Evolutionary conservation across 2,329 filamentous ascomycete species (phyloP), one percentile per base, ranked within the genome.

Genomic region (Sporothrix sp.): DNA sequence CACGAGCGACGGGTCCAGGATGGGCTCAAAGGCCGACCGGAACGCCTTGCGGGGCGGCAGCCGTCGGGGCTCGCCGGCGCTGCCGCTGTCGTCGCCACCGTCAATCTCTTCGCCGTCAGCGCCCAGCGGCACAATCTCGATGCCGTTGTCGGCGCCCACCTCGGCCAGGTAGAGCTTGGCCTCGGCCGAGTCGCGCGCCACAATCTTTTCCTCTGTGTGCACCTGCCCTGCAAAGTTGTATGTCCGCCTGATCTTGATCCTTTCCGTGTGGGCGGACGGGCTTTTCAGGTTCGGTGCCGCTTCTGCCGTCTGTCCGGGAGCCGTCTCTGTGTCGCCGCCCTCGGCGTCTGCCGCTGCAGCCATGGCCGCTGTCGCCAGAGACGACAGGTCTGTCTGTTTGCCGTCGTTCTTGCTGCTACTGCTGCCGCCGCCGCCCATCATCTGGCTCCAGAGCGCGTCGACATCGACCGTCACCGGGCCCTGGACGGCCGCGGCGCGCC

Each of bases 221-320:
- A 83, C 73, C 59, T 84, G 79, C 27, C 84, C 85, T 32, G 84
- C 85, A 58, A 88, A 88, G 58, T 83, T 84, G 66, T 86, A 87
- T 13, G 78, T 82, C 27, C 82, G 79, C 59, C 81, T 84, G 54
- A 88, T 83, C 54, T 74, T 76, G 58, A 87, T 71, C 67, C 71
- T 72, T 5, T 67, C 63, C 3, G 32, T 16, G 20, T 35, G 30
- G 30, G 18, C 20, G 4, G 43, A 32, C 2, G 66, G 57, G 5
- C 62, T 43, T 1, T 65, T 27, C 13, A 33, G 25, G 25, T n/a
- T 46, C 18, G 63, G 48, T 28, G 65, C 62, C 25, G 28, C 28
- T 32, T 14, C 21, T 25, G 21, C 14, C 6, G 21, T 25, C 2
- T 14, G 16, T 6, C 6, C 13, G 7, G 30, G 40, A 7, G 25